A percentile compares a stretch with the other conserved stretches of the same genome.
These are phyloP conservation scores for Bipolaris zeicola DNA, from an alignment of 2,329 filamentous ascomycete genomes.

Conservation along the genomic window DNA sequence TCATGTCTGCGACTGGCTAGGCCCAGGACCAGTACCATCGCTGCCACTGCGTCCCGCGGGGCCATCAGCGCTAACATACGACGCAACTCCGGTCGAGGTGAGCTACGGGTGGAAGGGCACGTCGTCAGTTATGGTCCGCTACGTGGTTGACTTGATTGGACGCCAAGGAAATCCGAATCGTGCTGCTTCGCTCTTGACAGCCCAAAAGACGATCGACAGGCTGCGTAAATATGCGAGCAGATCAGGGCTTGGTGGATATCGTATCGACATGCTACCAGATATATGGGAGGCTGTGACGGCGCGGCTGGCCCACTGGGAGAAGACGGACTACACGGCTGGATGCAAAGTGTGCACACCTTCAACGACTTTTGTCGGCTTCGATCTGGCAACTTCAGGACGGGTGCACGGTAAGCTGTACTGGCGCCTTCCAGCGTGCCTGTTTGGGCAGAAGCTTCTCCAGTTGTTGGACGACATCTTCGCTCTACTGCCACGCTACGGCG, in stretches of 20 bases:
- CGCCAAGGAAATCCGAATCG: not conserved
- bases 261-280: not conserved
- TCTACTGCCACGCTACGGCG: not conserved
- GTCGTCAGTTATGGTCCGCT: not conserved
- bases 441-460: not conserved
- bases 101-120: conserved; percentile 4
- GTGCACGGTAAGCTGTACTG: not conserved
- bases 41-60: not conserved
- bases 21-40: not conserved
- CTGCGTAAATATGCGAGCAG: not conserved
- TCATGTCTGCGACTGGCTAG: not conserved
- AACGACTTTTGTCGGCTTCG: not conserved
- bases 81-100: not conserved
- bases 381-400: not conserved
- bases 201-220: not conserved
- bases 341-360: not conserved
- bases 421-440: not conserved
- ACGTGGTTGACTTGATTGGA: not conserved
- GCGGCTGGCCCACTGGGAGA: not conserved
- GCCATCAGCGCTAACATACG: not conserved
- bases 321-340: not conserved
- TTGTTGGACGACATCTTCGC: not conserved
- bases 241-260: not conserved
- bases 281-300: not conserved
- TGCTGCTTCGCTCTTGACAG: not conserved